phyloP scores from a whole-genome alignment of 1,139 yeast species.

The Wickerhamomyces sp. region DNA sequence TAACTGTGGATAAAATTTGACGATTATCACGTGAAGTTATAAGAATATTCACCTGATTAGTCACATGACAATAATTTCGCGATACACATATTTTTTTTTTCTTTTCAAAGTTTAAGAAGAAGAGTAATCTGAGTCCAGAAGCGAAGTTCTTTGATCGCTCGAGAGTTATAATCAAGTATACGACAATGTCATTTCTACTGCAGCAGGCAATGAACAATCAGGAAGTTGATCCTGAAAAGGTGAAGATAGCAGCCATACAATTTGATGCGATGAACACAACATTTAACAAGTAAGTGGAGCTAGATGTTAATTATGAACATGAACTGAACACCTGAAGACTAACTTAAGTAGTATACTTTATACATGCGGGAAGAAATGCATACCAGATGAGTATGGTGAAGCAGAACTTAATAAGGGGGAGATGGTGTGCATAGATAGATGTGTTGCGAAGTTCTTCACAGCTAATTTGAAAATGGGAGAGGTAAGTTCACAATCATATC shows the following conservation, averaged over 20 bases:
- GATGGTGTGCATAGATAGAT: slow-evolving; percentile 66
- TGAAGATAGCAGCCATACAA: slow-evolving; percentile 72
- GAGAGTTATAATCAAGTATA: background rate
- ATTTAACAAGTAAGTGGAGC: slow-evolving; percentile 43
- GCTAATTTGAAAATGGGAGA: slow-evolving; percentile 63
- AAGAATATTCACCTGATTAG: background rate
- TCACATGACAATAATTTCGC: background rate
- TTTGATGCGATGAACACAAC: slow-evolving; percentile 68
- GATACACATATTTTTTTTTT: no score
- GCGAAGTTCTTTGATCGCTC: background rate
- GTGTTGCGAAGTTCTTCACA: slow-evolving; percentile 69
- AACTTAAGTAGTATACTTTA: slow-evolving; percentile 46
- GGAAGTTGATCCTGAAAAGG: slow-evolving; percentile 61
- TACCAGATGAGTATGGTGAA: slow-evolving; percentile 73
- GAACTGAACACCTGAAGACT: no score
- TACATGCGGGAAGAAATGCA: slow-evolving; percentile 66
- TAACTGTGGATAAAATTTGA: background rate
- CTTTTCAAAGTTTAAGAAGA: background rate
- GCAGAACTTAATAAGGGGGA: slow-evolving; percentile 79
- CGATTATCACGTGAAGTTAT: background rate
- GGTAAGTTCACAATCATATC: no score
- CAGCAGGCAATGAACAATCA: slow-evolving; percentile 28
- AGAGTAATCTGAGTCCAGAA: background rate
- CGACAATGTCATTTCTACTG: slow-evolving; percentile 59
- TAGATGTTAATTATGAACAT: no score